Evolutionary conservation across 805 yeast genomes (phyloP).

Genomic region (Millerozyma acaciae): DNA sequence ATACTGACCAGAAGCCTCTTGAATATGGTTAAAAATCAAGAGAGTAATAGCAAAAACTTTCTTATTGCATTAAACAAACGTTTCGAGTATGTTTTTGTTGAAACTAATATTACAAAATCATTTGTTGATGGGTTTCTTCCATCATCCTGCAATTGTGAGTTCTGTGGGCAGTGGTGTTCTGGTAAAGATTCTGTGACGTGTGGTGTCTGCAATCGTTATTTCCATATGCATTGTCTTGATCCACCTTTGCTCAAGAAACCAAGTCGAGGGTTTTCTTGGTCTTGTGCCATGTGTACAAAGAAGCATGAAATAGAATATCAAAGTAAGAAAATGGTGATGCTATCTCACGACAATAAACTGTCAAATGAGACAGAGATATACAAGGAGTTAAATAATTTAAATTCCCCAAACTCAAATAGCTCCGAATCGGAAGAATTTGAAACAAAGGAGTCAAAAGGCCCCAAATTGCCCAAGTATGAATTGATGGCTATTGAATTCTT

Average conservation of each 20-base stretch:
- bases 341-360: constrained; percentile 39
- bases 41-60: constrained; percentile 57
- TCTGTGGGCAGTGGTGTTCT: constrained; percentile 83
- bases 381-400: constrained; percentile 14
- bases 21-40: constrained; percentile 22
- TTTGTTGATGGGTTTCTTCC: constrained; percentile 59
- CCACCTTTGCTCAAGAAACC: constrained; percentile 83
- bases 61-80: constrained; percentile 60
- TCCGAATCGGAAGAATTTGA: constrained; percentile 9
- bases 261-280: constrained; percentile 85
- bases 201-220: constrained; percentile 66
- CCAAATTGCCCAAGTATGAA: constrained; percentile 50
- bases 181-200: constrained; percentile 69
- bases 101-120: constrained; percentile 60
- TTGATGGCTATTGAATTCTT: constrained; percentile 52
- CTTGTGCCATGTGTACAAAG: constrained; percentile 76
- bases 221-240: constrained; percentile 79
- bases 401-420: constrained; percentile 4
- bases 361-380: constrained; percentile 35
- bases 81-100: constrained; percentile 72
- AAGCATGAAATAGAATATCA: constrained; percentile 45
- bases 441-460: constrained; percentile 1
- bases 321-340: constrained; percentile 36
- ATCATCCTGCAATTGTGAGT: constrained; percentile 53
- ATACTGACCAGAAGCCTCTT: constrained; percentile 55